Percentiles rank a stretch among this genome's conserved stretches.
Evolutionary conservation across 768 basidiomycete genomes (phyloP).

Genomic region (Leccinum aurantiacum): DNA sequence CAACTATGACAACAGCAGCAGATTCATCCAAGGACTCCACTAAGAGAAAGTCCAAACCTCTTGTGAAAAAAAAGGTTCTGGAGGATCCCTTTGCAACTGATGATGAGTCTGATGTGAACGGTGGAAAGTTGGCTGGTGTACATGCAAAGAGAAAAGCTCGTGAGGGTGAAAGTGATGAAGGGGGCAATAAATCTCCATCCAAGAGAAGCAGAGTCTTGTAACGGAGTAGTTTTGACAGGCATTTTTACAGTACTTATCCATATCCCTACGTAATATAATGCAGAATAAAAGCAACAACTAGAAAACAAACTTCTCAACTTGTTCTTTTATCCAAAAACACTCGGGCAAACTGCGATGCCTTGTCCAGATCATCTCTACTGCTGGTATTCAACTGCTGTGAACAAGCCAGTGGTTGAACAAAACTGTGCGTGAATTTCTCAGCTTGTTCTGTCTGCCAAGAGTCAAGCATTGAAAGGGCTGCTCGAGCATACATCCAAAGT

Average conservation of each 20-base stretch:
- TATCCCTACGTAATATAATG: background rate
- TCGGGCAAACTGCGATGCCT: conserved; percentile 8
- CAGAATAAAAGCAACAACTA: background rate
- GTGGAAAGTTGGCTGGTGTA: conserved; percentile 15
- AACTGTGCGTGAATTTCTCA: conserved; percentile 12
- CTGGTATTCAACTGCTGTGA: background rate
- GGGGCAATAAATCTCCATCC: conserved; percentile 32
- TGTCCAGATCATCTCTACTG: background rate
- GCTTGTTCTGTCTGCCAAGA: conserved; percentile 1
- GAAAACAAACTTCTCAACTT: background rate
- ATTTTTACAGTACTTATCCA: background rate
- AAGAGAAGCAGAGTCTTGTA: conserved; percentile 37
- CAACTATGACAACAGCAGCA: conserved; percentile 19
- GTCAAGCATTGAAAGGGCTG: conserved; percentile 3
- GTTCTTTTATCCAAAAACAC: conserved; percentile 11
- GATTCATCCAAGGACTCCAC: conserved; percentile 21
- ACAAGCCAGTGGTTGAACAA: conserved; percentile 21
- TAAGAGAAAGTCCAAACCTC: conserved; percentile 39
- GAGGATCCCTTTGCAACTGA: conserved; percentile 61
- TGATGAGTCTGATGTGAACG: conserved; percentile 27
- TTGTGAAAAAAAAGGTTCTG: conserved; percentile 44
- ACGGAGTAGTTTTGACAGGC: background rate
- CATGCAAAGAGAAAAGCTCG: conserved; percentile 13
- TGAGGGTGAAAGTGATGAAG: conserved; percentile 32
- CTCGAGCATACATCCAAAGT: conserved; percentile 54